Conservation (phyloP, 2,329 filamentous ascomycete genomes). For the Fragosphaeria purpurea region DNA sequence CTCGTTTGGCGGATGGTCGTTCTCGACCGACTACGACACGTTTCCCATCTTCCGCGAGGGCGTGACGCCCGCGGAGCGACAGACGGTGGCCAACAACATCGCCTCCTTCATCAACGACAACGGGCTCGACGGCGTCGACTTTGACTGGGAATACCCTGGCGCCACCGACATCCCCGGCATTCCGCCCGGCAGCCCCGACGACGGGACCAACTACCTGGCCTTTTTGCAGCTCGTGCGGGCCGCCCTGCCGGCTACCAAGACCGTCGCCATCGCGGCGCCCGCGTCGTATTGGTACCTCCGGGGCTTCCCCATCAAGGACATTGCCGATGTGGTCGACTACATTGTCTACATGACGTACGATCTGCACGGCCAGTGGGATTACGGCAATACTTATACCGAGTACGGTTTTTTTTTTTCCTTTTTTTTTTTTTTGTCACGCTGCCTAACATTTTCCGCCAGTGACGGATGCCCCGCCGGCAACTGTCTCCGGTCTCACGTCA, state of each 20-base stretch:
- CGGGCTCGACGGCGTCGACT: constrained; percentile 7
- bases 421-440: no score
- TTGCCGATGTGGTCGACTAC: constrained; percentile 20
- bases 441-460: constrained; percentile 8
- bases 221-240: constrained; percentile 19
- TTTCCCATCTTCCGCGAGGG: background rate
- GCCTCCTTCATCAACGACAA: constrained; percentile 3
- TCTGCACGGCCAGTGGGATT: constrained; percentile 29
- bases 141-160: constrained; percentile 10
- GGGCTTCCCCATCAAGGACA: constrained; percentile 18
- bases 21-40: constrained; percentile 21
- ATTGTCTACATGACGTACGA: constrained; percentile 25
- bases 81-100: constrained; percentile 1
- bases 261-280: constrained; percentile 18
- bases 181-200: constrained; percentile 17
- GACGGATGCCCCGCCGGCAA: constrained; percentile 19
- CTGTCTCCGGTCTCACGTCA: constrained; percentile 24
- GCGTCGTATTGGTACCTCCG: constrained; percentile 23
- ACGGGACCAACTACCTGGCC: constrained; percentile 22
- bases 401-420: background rate
- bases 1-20: constrained; percentile 34
- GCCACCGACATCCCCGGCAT: constrained; percentile 17
- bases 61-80: background rate
- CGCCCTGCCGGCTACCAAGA: constrained; percentile 12
- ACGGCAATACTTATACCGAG: constrained; percentile 9